Conservation (phyloP, 2,329 filamentous ascomycete genomes). For the Venturia oleaginea region DNA sequence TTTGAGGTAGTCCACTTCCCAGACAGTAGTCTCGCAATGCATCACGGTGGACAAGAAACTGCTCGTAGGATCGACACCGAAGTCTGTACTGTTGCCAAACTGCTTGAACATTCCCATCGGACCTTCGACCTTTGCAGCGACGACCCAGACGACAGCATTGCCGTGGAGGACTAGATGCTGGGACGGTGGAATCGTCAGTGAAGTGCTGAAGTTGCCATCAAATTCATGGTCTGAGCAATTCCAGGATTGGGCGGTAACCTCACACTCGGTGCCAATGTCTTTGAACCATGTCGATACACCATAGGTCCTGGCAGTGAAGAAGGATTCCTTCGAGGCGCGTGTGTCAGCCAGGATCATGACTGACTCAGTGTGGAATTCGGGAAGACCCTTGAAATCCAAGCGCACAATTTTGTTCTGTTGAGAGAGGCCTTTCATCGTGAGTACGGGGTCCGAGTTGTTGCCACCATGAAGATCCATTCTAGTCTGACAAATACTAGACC, state of each 20-base stretch:
- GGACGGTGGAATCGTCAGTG: background rate
- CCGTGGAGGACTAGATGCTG: background rate
- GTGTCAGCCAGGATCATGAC: background rate
- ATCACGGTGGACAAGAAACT: slow-evolving; percentile 3
- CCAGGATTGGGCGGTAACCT: background rate
- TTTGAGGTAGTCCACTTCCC: slow-evolving; percentile 5
- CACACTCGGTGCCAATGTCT: background rate
- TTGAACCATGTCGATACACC: background rate
- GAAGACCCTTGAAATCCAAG: background rate
- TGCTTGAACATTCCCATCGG: background rate
- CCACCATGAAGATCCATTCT: background rate
- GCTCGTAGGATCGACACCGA: background rate
- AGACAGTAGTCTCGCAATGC: slow-evolving; percentile 4
- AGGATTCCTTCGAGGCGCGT: background rate
- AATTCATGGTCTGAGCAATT: slow-evolving; percentile 3
- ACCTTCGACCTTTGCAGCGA: background rate
- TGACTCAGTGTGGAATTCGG: background rate
- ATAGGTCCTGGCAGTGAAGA: background rate
- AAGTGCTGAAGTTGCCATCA: background rate
- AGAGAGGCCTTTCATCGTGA: background rate
- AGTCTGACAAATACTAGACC: slow-evolving; percentile 1
- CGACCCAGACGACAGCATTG: background rate
- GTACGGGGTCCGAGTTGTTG: background rate
- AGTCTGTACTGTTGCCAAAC: background rate
- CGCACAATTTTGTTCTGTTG: background rate